Conservation (phyloP, 768 basidiomycete genomes). For the Phaffia australis region DNA sequence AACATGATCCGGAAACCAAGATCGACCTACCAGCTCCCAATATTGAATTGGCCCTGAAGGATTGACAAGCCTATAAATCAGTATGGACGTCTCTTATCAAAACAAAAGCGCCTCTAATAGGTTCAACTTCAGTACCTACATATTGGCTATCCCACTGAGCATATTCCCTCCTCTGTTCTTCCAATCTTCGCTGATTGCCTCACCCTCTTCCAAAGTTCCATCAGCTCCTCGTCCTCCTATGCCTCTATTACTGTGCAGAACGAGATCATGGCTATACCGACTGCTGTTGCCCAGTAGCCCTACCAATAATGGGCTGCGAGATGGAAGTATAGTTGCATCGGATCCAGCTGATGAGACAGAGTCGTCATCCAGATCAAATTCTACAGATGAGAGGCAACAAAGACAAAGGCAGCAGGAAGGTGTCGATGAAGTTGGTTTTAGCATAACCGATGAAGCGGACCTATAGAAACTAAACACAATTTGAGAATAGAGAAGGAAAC, state of each 20-base stretch:
- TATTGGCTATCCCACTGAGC: constrained; percentile 55
- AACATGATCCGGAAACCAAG: constrained; percentile 14
- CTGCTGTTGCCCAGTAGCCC: constrained; percentile 57
- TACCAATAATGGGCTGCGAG: constrained; percentile 54
- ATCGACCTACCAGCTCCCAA: constrained; percentile 53
- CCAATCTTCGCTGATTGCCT: constrained; percentile 26
- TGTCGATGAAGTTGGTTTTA: neutral
- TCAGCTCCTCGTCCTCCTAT: constrained; percentile 34
- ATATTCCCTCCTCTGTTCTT: constrained; percentile 37
- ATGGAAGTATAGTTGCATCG: constrained; percentile 32
- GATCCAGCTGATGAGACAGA: constrained; percentile 21
- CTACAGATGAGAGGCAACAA: constrained; percentile 39
- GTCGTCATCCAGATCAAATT: constrained; percentile 73
- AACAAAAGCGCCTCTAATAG: constrained; percentile 36
- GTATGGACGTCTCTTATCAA: neutral
- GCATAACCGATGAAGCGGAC: neutral
- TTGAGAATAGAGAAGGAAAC: constrained; percentile 38
- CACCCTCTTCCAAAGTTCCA: constrained; percentile 35
- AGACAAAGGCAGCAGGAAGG: neutral
- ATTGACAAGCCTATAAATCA: constrained; percentile 49
- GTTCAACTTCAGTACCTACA: constrained; percentile 53
- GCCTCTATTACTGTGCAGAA: neutral
- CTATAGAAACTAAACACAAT: constrained; percentile 19
- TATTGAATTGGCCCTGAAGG: constrained; percentile 94
- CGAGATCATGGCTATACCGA: constrained; percentile 35